Evolutionary conservation across 306 rosid genomes (phyloP), one percentile per base, ranked within the genome.

Genomic region (Quercus alba): DNA sequence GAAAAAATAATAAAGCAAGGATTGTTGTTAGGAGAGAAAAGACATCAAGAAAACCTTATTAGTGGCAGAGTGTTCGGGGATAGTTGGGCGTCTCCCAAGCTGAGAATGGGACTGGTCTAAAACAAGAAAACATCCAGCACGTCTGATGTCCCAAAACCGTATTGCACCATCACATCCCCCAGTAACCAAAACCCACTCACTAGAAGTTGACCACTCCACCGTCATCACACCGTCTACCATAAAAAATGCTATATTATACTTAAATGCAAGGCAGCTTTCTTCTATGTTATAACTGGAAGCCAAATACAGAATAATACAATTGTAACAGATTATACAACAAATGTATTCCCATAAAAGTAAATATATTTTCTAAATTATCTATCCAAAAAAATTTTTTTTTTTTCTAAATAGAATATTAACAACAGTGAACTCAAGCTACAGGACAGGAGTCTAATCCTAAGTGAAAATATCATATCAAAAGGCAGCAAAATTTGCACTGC

Each of bases 121-220:
- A 83, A 95, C 88, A 69, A 28, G 89, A 85, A 87, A 95, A 89
- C 94, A 90, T 67, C 98, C 96, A 33, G 99, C 94, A 23, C 97
- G 94, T 73, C 99, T 90, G 73, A 95, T 91, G 86, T 95, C 98
- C 99, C 99, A 93, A 81, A 95, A 95, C 13, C 94, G 97, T 77
- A 93, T 89, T 56, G 99, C 99, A 71, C 99, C 99, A 86, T 95
- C 98, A 67, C 98, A 91, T 69, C 99, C 98, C 30, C 99, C 99
- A 23, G 98, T 95, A 64, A 93, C 78, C 77, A 95, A 86, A 78
- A 90, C 84, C 98, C 98, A 93, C 81, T 95, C 94, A 70, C 94
- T 95, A 67, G 99, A 91, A 72, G 85, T 88, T 75, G 97, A 95
- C 98, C 98, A 93, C 71, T 93, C 99, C 70, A 87, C 97, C 6